Evolutionary conservation across 1,284 basidiomycete species (phyloP).

Genomic region (Melanopsichium pennsylvanicum): DNA sequence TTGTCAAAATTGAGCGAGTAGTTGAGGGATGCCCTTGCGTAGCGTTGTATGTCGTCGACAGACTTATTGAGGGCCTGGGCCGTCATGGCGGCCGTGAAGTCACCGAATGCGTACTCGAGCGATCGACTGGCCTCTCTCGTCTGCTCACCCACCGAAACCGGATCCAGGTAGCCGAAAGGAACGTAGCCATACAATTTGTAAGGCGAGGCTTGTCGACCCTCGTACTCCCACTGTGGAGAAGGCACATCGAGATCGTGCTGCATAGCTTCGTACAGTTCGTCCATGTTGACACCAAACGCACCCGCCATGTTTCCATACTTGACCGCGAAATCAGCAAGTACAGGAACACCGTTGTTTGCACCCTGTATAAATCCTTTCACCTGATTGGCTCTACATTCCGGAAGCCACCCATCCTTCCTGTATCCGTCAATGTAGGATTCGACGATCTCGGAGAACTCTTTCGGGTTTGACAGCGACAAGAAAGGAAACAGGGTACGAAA

Average conservation of each 20-base stretch:
- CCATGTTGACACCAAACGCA: slow-evolving; percentile 40
- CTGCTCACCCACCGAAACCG: slow-evolving; percentile 48
- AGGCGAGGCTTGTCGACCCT: slow-evolving; percentile 49
- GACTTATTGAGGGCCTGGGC: slow-evolving; percentile 39
- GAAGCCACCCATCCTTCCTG: slow-evolving; percentile 52
- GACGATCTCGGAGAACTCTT: slow-evolving; percentile 54
- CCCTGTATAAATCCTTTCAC: slow-evolving; percentile 48
- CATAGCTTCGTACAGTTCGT: slow-evolving; percentile 53
- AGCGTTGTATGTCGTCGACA: slow-evolving; percentile 16
- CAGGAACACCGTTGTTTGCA: slow-evolving; percentile 48
- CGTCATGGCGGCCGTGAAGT: slow-evolving; percentile 68
- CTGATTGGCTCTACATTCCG: slow-evolving; percentile 59
- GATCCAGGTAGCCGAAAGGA: slow-evolving; percentile 52
- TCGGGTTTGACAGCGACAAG: slow-evolving; percentile 49
- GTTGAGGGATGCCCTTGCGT: slow-evolving; percentile 36
- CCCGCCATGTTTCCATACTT: slow-evolving; percentile 46
- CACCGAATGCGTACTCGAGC: slow-evolving; percentile 66
- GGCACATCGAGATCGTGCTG: slow-evolving; percentile 66
- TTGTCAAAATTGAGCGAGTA: slow-evolving; percentile 56
- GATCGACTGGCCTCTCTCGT: slow-evolving; percentile 55
- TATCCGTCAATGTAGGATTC: slow-evolving; percentile 59
- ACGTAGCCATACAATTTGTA: slow-evolving; percentile 51
- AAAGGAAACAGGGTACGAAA: slow-evolving; percentile 57
- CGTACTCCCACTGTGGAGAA: slow-evolving; percentile 54
- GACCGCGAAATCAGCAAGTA: slow-evolving; percentile 55